Conservation (phyloP, 352 stramenopile species). For the Pythium aristosporum region DNA sequence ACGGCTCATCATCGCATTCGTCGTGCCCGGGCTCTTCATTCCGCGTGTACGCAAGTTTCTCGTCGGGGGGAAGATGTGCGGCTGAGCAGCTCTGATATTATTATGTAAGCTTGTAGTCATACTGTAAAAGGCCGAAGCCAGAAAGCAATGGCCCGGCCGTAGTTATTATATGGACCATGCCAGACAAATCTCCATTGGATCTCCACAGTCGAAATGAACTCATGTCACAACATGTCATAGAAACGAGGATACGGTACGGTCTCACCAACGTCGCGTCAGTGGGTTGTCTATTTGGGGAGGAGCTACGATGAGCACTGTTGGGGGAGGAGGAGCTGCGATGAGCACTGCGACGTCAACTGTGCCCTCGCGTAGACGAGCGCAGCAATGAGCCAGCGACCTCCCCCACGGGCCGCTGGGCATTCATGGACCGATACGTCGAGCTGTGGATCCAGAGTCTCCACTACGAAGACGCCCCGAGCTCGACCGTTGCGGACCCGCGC, state of each 20-base stretch:
- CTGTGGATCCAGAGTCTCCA: not conserved
- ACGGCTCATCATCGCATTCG: slow-evolving; percentile 3
- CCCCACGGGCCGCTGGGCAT: not conserved
- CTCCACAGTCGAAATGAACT: not conserved
- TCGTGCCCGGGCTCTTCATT: not conserved
- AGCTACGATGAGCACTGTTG: too few relatives aligned
- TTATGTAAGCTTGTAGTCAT: too few relatives aligned
- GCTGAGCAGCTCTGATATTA: too few relatives aligned
- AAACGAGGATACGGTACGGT: not conserved
- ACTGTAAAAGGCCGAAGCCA: too few relatives aligned
- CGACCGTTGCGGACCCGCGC: not conserved
- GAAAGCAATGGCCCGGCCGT: too few relatives aligned
- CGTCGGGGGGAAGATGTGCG: too few relatives aligned
- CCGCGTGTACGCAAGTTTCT: not conserved
- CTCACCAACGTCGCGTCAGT: not conserved
- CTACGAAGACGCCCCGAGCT: not conserved
- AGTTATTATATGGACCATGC: too few relatives aligned
- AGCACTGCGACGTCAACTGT: too few relatives aligned
- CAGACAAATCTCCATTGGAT: too few relatives aligned
- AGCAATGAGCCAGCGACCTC: not conserved
- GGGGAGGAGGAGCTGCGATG: too few relatives aligned
- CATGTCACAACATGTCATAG: slow-evolving; percentile 1
- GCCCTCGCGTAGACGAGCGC: too few relatives aligned
- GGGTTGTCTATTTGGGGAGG: too few relatives aligned
- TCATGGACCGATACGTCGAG: not conserved